Evolutionary conservation across 2,329 filamentous ascomycete species (phyloP).

Genomic region (Dryadomyces sulphureus): DNA sequence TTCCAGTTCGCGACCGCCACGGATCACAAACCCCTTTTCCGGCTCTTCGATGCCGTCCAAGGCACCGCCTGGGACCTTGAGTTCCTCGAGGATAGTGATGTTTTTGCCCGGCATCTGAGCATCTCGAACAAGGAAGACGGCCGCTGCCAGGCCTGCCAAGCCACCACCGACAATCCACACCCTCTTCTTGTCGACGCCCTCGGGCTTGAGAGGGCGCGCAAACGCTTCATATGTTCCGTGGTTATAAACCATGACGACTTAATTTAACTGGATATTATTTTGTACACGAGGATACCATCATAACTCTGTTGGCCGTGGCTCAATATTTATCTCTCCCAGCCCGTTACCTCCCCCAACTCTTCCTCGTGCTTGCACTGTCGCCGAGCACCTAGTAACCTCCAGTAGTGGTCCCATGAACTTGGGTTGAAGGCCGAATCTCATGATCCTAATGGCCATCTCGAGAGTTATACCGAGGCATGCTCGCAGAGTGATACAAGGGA

Average conservation of each 20-base stretch:
- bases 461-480: no score
- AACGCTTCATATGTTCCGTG: conserved; percentile 14
- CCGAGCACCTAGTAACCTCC: no score
- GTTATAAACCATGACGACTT: conserved; percentile 14
- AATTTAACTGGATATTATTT: background rate
- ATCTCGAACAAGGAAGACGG: conserved; percentile 20
- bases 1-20: conserved; percentile 19
- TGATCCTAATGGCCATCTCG: background rate
- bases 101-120: conserved; percentile 17
- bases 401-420: background rate
- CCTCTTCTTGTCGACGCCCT: conserved; percentile 11
- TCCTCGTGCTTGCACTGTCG: background rate
- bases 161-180: conserved; percentile 22
- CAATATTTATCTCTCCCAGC: background rate
- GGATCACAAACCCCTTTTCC: conserved; percentile 20
- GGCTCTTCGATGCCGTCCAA: conserved; percentile 16
- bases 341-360: background rate
- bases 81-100: conserved; percentile 21
- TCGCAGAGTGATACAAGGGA: no score
- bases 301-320: no score
- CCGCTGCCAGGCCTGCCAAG: conserved; percentile 19
- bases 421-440: background rate
- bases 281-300: background rate
- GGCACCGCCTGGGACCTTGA: conserved; percentile 16
- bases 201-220: conserved; percentile 11